Evolutionary conservation across 441 rosid genomes (phyloP).

Genomic region (Syzygium malaccense): DNA sequence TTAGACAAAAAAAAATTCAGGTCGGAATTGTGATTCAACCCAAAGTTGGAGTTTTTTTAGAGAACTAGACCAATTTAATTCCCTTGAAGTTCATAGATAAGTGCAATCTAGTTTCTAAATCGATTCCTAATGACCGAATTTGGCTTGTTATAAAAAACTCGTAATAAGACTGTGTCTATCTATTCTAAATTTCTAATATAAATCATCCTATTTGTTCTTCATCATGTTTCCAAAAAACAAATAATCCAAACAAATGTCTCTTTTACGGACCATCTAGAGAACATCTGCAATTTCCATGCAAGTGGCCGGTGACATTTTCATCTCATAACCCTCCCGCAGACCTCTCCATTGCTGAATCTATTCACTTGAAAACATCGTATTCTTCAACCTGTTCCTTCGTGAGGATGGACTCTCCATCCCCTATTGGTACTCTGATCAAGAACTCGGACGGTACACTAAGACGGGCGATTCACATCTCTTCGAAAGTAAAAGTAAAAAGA

Average conservation of each 20-base stretch:
- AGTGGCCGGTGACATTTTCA: background rate
- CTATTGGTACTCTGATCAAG: background rate
- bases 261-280: background rate
- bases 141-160: background rate
- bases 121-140: background rate
- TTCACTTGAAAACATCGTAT: background rate
- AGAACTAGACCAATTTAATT: background rate
- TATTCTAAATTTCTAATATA: background rate
- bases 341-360: background rate
- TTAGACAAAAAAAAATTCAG: background rate
- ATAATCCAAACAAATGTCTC: background rate
- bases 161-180: background rate
- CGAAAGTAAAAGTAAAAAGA: background rate
- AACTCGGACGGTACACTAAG: background rate
- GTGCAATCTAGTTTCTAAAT: background rate
- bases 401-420: background rate
- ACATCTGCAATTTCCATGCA: background rate
- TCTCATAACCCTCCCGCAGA: background rate
- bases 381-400: background rate
- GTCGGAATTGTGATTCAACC: background rate
- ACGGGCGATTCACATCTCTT: background rate
- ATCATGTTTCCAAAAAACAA: background rate
- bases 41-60: background rate
- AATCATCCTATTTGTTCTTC: background rate
- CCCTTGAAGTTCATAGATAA: background rate